A percentile compares a stretch with the other conserved stretches of the same genome.
Evolutionary conservation across 2,329 filamentous ascomycete genomes (phyloP).

Genomic region (Xenoacremonium recifei): DNA sequence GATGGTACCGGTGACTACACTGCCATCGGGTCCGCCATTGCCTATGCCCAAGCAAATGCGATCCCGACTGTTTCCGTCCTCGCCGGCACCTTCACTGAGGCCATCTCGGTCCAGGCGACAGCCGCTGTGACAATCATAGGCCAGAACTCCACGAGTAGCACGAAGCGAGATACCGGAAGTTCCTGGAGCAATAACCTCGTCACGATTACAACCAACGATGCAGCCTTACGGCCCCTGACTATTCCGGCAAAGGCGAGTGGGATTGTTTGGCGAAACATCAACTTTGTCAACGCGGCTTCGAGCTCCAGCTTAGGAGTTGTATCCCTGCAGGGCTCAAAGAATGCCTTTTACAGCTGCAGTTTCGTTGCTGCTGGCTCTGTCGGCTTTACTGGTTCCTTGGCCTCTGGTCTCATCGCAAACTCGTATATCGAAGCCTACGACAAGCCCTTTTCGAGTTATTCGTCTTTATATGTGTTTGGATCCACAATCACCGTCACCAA

Average conservation of each 20-base stretch:
- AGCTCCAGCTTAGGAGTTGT: no score
- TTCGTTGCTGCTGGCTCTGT: no score
- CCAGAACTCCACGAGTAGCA: slow-evolving; percentile 28
- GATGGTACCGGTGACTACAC: slow-evolving; percentile 45
- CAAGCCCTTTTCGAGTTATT: slow-evolving; percentile 40
- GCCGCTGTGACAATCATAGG: slow-evolving; percentile 42
- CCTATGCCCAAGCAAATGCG: slow-evolving; percentile 36
- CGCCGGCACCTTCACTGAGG: slow-evolving; percentile 44
- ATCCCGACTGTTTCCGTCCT: slow-evolving; percentile 43
- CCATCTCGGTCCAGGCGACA: slow-evolving; percentile 37
- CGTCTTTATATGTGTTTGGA: slow-evolving; percentile 40
- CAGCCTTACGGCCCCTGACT: no score
- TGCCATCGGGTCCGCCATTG: slow-evolving; percentile 41
- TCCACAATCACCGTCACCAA: slow-evolving; percentile 40
- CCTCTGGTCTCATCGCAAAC: slow-evolving; percentile 41
- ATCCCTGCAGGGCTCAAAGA: no score
- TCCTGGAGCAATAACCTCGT: slow-evolving; percentile 8
- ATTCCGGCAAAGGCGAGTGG: no score
- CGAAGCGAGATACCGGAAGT: slow-evolving; percentile 25
- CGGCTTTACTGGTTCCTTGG: no score
- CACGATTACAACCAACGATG: slow-evolving; percentile 23
- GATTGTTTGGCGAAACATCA: no score
- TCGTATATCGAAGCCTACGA: slow-evolving; percentile 43
- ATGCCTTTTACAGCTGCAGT: no score
- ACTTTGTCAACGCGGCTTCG: no score